Evolutionary conservation across 257 asterid genomes (phyloP), one percentile per base, ranked within the genome.

Genomic region (Mitragyna speciosa): DNA sequence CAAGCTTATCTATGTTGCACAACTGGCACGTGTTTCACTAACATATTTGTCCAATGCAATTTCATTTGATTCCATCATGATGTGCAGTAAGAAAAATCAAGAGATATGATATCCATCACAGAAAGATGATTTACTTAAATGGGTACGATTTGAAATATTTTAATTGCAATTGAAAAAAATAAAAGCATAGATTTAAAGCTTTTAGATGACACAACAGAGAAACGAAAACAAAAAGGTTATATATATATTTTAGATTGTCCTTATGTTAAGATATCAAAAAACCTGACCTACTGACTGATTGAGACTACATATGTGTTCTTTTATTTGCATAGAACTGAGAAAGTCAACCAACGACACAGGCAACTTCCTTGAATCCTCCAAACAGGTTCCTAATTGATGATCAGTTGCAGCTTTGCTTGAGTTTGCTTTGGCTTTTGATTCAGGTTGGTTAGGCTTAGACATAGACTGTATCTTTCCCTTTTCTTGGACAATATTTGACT

Each of bases 271-370:
- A n/a, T 41, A 76, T n/a, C 76, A 76, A 80, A 90, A 69, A 83
- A 92, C 97, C 96, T 80, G 83, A 78, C 71, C 69, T 41, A 75
- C 72, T 20, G 64, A 43, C 54, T 70, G 86, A 45, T 82, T 81
- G 87, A 91, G 91, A 84, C 93, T 90, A 71, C 33, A 17, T 79
- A 92, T 81, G 79, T 93, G 97, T 73, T 79, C 86, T 79, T 83
- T 87, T 56, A 93, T 86, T 86, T 91, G 91, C 79, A 88, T 85
- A 5, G 89, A 84, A 45, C 86, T 79, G 88, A 93, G 91, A 79
- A 83, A 88, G 87, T 93, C 98, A 58, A 77, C 79, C 82, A 89
- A 81, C 58, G 98, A 87, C 80, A 90, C 91, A 61, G 90, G 86
- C 26, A 83, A 72, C 64, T 74, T 86, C 80, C 83, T 83, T 56